A percentile compares a stretch with the other conserved stretches of the same genome.
phyloP scores from a whole-genome alignment of 83 land plant species.

The Picea abies region DNA sequence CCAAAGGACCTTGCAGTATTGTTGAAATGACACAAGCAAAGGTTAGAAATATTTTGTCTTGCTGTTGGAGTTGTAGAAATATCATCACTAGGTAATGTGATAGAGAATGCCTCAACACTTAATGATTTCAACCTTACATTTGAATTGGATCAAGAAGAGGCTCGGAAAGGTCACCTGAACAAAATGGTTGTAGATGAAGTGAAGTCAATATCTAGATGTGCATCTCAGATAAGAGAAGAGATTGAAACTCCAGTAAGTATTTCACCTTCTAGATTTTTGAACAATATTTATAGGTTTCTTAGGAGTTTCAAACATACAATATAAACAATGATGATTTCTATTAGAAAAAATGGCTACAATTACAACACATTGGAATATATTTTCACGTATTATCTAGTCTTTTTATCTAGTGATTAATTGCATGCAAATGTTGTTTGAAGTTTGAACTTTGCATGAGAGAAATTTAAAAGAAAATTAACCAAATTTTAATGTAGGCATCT shows the following conservation, averaged over 20 bases:
- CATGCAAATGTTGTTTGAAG: too few species aligned
- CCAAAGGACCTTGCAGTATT: slow-evolving; percentile 44
- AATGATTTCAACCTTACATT: slow-evolving; percentile 19
- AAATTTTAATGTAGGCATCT: not conserved
- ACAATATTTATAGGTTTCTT: too few species aligned
- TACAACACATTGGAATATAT: too few species aligned
- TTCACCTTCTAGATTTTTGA: too few species aligned
- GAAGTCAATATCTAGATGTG: slow-evolving; percentile 57
- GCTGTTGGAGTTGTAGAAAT: slow-evolving; percentile 58
- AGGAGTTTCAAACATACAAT: too few species aligned
- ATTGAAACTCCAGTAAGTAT: slow-evolving; percentile 23
- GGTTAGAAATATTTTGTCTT: slow-evolving; percentile 67
- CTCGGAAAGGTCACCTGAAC: slow-evolving; percentile 27
- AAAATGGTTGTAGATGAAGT: slow-evolving; percentile 68
- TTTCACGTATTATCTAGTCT: too few species aligned
- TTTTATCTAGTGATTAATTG: too few species aligned
- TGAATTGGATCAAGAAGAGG: slow-evolving; percentile 38
- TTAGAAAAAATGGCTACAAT: too few species aligned
- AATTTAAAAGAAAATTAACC: not conserved
- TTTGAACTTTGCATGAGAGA: too few species aligned
- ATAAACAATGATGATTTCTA: too few species aligned
- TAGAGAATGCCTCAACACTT: slow-evolving; percentile 6
- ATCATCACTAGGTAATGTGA: slow-evolving; percentile 20
- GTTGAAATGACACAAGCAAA: slow-evolving; percentile 63
- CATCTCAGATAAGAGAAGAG: slow-evolving; percentile 48